Evolutionary conservation across 768 basidiomycete genomes (phyloP).

Genomic region (Lactarius trivialis): DNA sequence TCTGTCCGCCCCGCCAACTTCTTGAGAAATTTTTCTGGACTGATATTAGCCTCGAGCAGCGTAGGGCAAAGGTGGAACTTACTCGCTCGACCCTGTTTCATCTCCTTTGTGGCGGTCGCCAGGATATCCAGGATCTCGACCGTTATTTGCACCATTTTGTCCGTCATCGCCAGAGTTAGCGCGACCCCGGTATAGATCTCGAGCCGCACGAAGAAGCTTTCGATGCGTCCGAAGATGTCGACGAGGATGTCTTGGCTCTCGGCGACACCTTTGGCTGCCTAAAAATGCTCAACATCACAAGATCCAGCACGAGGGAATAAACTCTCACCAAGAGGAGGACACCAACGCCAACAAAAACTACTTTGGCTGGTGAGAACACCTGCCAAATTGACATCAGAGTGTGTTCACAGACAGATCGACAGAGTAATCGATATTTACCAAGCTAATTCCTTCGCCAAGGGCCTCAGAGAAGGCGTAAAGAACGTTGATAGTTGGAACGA

Average conservation of each 20-base stretch:
- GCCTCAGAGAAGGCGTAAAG: neutral
- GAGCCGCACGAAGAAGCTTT: too few relatives aligned
- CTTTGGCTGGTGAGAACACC: neutral
- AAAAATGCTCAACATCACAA: too few relatives aligned
- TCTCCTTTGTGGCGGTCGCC: neutral
- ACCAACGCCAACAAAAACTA: neutral
- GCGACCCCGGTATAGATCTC: too few relatives aligned
- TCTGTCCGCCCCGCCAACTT: neutral
- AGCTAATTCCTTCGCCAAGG: neutral
- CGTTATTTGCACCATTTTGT: too few relatives aligned
- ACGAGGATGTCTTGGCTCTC: too few relatives aligned
- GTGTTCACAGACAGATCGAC: neutral
- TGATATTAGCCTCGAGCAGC: neutral
- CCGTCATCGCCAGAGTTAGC: too few relatives aligned
- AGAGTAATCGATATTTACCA: neutral
- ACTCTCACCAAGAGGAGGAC: neutral
- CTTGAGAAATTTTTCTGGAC: neutral
- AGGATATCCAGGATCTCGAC: too few relatives aligned
- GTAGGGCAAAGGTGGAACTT: neutral
- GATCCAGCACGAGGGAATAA: neutral
- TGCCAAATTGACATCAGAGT: neutral
- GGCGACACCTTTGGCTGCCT: too few relatives aligned
- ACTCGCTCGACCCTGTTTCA: neutral
- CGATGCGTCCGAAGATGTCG: too few relatives aligned
- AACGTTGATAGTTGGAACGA: neutral